Evolutionary conservation across 345 rosid genomes (phyloP).

Genomic region (Reutealis trisperma): DNA sequence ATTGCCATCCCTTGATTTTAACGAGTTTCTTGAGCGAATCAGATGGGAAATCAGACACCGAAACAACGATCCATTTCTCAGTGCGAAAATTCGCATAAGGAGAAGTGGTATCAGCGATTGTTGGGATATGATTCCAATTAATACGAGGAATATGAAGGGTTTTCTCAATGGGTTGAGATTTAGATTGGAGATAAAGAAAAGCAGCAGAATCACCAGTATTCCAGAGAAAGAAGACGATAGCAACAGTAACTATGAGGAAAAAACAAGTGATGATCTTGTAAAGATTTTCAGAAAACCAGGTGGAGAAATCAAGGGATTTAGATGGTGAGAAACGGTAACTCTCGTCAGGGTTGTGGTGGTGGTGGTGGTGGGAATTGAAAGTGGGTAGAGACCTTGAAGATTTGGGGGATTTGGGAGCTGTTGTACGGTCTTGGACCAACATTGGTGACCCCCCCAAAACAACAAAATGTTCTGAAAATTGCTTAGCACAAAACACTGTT

Average conservation of each 20-base stretch:
- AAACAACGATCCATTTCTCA: constrained; percentile 86
- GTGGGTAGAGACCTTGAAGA: constrained; percentile 23
- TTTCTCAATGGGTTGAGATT: constrained; percentile 49
- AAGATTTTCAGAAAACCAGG: constrained; percentile 70
- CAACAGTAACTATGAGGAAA: constrained; percentile 60
- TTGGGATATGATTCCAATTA: constrained; percentile 65
- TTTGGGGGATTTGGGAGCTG: constrained; percentile 50
- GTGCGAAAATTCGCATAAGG: constrained; percentile 67
- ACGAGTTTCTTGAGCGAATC: constrained; percentile 61
- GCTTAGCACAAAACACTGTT: background rate
- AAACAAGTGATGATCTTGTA: constrained; percentile 45
- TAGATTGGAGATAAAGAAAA: constrained; percentile 64
- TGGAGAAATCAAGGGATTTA: constrained; percentile 77
- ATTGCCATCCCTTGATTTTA: constrained; percentile 91
- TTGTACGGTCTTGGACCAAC: constrained; percentile 85
- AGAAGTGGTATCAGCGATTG: constrained; percentile 58
- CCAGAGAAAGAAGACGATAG: constrained; percentile 66
- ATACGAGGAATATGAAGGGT: constrained; percentile 61
- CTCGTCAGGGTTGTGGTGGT: constrained; percentile 38
- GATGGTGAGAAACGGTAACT: constrained; percentile 52
- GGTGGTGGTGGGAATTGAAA: constrained; percentile 27
- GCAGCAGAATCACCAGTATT: constrained; percentile 66
- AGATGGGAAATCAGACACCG: constrained; percentile 75
- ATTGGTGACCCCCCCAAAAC: constrained; percentile 35
- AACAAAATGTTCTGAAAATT: background rate